Evolutionary conservation across 441 rosid genomes (phyloP), one percentile per base, ranked within the genome.

Genomic region (Omphalea diandra): DNA sequence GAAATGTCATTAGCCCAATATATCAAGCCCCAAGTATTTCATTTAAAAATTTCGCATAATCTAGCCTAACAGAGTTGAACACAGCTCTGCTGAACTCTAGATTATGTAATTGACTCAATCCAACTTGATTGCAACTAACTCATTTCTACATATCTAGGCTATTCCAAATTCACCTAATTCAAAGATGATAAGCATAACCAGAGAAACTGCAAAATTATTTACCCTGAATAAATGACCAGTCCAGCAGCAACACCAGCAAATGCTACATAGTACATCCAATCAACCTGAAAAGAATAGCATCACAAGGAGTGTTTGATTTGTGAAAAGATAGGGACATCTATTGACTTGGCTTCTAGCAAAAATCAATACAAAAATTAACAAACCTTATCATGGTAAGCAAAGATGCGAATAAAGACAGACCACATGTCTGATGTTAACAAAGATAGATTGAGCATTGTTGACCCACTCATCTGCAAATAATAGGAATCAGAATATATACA

Each of bases 381-480:
- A 70, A 94, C 97, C 95, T 90, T 91, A 74, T 91, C 95, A 49
- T 86, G 92, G 83, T 91, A 94, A 41, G 90, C 92, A 38, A 90
- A 91, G 27, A 83, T 83, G 35, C 97, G 90, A 76, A 91, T 91
- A 61, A 91, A 1, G 53, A 91, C 91, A 8, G 94, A 88, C 97
- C 97, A 94, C 98, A 86, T 88, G 77, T 88, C 97, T 32, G 97
- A 87, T 62, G 98, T 88, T 27, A 91, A 83, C 71, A 94, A 72
- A 24, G 97, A 94, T 72, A 94, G 85, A 78, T 87, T 86, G 58
- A 91, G 86, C 94, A 91, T 90, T 15, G 91, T 79, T 24, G 97
- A 73, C 8, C 97, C 91, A 63, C 43, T 91, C 33, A 79, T 81
- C 98, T 91, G 87, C 78, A 77, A 67, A 59, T 32, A 64, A 31